phyloP scores from a whole-genome alignment of 768 basidiomycete genomes.

The Paxillus ammoniavirescens region DNA sequence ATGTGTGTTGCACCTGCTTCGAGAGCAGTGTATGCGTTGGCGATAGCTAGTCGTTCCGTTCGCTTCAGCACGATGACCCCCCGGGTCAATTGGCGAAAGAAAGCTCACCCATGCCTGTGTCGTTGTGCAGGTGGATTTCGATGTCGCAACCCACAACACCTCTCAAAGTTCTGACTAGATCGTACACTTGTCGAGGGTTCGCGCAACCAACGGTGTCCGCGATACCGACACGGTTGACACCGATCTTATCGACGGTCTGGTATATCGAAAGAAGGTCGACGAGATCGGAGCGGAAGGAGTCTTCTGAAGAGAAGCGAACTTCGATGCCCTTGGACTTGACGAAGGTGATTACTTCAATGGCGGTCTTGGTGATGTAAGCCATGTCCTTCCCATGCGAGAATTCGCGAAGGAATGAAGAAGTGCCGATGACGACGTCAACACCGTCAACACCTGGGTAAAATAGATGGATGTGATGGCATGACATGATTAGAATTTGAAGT shows the following conservation, averaged over 20 bases:
- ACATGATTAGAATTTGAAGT: background rate
- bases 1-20: conserved; percentile 99
- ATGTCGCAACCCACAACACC: conserved; percentile 98
- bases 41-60: conserved; percentile 62
- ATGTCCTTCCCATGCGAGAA: conserved; percentile 99
- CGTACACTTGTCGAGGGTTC: conserved; percentile 98
- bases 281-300: conserved; percentile 99
- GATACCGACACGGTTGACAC: conserved; percentile 97
- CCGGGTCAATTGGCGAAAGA: background rate
- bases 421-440: conserved; percentile 98
- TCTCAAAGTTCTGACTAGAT: conserved; percentile 92
- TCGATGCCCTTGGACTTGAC: conserved; percentile 99
- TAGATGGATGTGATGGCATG: background rate
- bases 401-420: conserved; percentile 97
- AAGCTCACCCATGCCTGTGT: conserved; percentile 87
- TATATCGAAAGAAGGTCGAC: conserved; percentile 98
- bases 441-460: conserved; percentile 81
- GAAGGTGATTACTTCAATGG: conserved; percentile 97
- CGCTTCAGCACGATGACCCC: conserved; percentile 4
- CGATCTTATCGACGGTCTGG: conserved; percentile 99
- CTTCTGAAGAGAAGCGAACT: conserved; percentile 99
- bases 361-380: conserved; percentile 98
- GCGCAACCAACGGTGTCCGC: conserved; percentile 99
- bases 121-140: conserved; percentile 97
- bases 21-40: conserved; percentile 96